Base-by-base conservation (phyloP, 164 flowering plant species). In the Vitis riparia region DNA sequence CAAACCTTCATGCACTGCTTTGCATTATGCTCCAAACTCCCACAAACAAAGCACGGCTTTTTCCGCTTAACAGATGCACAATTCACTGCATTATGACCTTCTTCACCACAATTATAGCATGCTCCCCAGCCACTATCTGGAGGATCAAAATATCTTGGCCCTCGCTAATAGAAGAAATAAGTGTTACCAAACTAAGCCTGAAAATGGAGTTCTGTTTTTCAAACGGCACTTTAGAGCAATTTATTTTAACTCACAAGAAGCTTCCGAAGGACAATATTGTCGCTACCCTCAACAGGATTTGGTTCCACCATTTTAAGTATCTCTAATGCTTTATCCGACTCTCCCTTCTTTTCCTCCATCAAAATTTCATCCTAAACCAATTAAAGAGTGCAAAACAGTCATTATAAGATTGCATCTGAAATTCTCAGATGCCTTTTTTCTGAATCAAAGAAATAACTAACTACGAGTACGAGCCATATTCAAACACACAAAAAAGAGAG, bases 1-100 rank as follows among this genome's bases (percentile, higher is more conserved):
- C 78, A 30, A 74, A 94, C 99, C 98, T 93, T 85, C n/a, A 76
- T 44, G 75, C 99, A 95, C 11, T 79, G 71, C 77, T 81, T 93
- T 11, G 75, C 87, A 80, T 66, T 68, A 68, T 93, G 99, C 44
- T 91, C 98, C 16, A 86, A 77, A 77, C 93, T 88, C 68, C 99
- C 99, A 75, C 99, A 95, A 59, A 91, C 83, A 82, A 86, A 95
- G 76, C 98, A 95, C 14, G 99, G 97, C 62, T 84, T 85, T 68
- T 71, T 79, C 69, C 75, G 71, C 68, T 66, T 73, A 17, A 51
- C 68, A 5, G 76, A 55, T 3, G 79, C 59, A 63, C 84, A 81
- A 30, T 77, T 74, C 37, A 62, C 76, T 9, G 81, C 71, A 14
- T 53, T 63, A 68, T 80, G 84, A 48, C 83, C 84, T 71, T 73